Percentiles rank a stretch among this genome's conserved stretches.
phyloP scores from a whole-genome alignment of 2,329 filamentous ascomycete genomes.

The Hypocrella siamensis region DNA sequence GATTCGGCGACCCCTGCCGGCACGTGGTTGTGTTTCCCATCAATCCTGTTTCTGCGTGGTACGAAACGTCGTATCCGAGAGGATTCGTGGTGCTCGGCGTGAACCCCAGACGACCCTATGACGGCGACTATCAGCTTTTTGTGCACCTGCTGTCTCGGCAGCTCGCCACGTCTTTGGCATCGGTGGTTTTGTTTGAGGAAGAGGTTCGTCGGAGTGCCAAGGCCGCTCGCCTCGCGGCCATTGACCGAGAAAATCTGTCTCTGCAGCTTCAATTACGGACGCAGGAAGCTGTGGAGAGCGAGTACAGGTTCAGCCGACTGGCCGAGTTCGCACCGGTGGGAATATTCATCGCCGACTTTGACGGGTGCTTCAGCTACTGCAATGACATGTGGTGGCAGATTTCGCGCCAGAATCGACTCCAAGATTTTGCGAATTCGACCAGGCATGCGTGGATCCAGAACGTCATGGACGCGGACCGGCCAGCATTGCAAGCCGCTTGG shows the following conservation, averaged over 20 bases:
- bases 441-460: slow-evolving; percentile 49
- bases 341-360: slow-evolving; percentile 62
- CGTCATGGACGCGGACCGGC: slow-evolving; percentile 49
- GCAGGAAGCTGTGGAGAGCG: slow-evolving; percentile 4
- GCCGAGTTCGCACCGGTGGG: slow-evolving; percentile 71
- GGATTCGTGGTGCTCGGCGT: slow-evolving; percentile 55
- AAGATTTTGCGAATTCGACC: slow-evolving; percentile 32
- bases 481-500: slow-evolving; percentile 45
- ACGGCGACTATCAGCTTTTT: slow-evolving; percentile 57
- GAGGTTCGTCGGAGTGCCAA: slow-evolving; percentile 42
- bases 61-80: slow-evolving; percentile 17
- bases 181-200: slow-evolving; percentile 55
- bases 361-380: slow-evolving; percentile 48
- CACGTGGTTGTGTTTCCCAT: slow-evolving; percentile 55
- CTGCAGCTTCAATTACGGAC: slow-evolving; percentile 4
- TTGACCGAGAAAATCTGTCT: slow-evolving; percentile 3
- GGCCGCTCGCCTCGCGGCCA: slow-evolving; percentile 8
- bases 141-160: slow-evolving; percentile 39
- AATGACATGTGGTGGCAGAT: slow-evolving; percentile 58
- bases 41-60: slow-evolving; percentile 11
- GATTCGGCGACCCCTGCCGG: slow-evolving; percentile 49
- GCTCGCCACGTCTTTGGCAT: slow-evolving; percentile 52
- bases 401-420: slow-evolving; percentile 45
- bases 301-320: slow-evolving; percentile 53
- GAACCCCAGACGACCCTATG: slow-evolving; percentile 56